These are phyloP conservation scores for Kwoniella heveanensis DNA, from an alignment of 768 basidiomycete species.

Conservation along the genomic window DNA sequence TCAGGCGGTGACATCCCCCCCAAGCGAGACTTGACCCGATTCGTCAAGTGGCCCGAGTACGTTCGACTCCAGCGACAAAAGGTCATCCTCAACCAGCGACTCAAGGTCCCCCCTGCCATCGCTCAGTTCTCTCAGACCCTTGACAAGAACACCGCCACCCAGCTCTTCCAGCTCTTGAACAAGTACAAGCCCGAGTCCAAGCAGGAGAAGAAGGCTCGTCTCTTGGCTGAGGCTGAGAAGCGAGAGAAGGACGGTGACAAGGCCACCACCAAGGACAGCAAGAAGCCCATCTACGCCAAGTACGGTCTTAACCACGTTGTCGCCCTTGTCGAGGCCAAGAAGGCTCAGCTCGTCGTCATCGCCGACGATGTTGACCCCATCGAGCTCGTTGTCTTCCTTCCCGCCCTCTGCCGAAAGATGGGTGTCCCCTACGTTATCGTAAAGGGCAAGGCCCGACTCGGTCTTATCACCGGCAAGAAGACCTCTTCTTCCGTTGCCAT, in stretches of 20 bases:
- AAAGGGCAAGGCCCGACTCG: conserved; percentile 96
- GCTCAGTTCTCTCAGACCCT: conserved; percentile 92
- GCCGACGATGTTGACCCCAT: conserved; percentile 95
- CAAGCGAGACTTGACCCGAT: conserved; percentile 86
- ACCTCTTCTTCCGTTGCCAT: conserved; percentile 87
- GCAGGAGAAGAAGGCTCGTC: conserved; percentile 95
- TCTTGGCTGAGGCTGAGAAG: conserved; percentile 67
- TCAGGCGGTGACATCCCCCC: conserved; percentile 93
- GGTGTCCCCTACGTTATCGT: conserved; percentile 98
- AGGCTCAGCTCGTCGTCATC: conserved; percentile 91
- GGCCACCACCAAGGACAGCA: conserved; percentile 68
- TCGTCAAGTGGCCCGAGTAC: conserved; percentile 99
- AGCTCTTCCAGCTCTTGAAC: conserved; percentile 96
- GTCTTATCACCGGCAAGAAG: conserved; percentile 94
- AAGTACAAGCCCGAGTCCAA: conserved; percentile 72
- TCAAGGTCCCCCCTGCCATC: conserved; percentile 97
- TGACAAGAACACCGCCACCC: conserved; percentile 99
- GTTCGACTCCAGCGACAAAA: conserved; percentile 97
- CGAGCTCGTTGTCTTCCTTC: conserved; percentile 97
- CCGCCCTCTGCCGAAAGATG: conserved; percentile 99
- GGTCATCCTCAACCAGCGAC: conserved; percentile 94
- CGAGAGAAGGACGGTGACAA: conserved; percentile 77
- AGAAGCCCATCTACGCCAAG: conserved; percentile 95
- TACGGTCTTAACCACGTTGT: conserved; percentile 97
- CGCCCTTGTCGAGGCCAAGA: conserved; percentile 91